Conservation (phyloP, 306 rosid genomes). For the Vachellia collinsii region DNA sequence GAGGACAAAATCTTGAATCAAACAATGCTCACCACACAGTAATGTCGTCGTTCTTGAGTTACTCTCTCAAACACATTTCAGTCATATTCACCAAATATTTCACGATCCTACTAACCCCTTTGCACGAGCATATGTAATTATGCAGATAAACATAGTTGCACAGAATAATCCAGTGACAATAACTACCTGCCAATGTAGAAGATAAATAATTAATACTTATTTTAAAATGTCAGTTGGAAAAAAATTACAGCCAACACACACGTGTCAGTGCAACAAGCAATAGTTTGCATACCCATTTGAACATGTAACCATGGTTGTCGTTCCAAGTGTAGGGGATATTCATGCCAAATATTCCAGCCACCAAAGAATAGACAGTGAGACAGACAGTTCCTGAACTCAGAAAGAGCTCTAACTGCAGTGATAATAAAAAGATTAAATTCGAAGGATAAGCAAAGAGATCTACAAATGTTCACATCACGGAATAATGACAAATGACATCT, state of each 20-base stretch:
- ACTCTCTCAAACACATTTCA: not conserved
- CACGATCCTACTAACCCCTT: slow-evolving; percentile 73
- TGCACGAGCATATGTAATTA: slow-evolving; percentile 57
- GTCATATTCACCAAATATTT: slow-evolving; percentile 8
- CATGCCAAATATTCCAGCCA: slow-evolving; percentile 73
- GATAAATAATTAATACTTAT: not conserved
- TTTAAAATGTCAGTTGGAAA: not conserved
- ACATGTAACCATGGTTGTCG: slow-evolving; percentile 47
- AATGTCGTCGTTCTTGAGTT: not conserved
- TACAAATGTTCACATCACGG: not conserved
- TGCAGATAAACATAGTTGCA: slow-evolving; percentile 38
- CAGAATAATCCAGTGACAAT: slow-evolving; percentile 40
- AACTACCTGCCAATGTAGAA: slow-evolving; percentile 56
- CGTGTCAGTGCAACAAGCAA: not conserved
- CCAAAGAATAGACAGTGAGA: slow-evolving; percentile 58
- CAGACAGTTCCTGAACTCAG: slow-evolving; percentile 67
- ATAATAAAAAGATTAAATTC: not conserved
- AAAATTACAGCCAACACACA: slow-evolving; percentile 5
- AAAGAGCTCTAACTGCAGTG: slow-evolving; percentile 76
- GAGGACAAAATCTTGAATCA: slow-evolving; percentile 9
- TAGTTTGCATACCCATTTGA: slow-evolving; percentile 71
- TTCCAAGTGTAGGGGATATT: slow-evolving; percentile 71
- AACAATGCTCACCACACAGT: not conserved
- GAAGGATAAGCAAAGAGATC: not conserved
- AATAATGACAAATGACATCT: not conserved